Evolutionary conservation across 1,284 basidiomycete genomes (phyloP).

Genomic region (Trametes pubescens): DNA sequence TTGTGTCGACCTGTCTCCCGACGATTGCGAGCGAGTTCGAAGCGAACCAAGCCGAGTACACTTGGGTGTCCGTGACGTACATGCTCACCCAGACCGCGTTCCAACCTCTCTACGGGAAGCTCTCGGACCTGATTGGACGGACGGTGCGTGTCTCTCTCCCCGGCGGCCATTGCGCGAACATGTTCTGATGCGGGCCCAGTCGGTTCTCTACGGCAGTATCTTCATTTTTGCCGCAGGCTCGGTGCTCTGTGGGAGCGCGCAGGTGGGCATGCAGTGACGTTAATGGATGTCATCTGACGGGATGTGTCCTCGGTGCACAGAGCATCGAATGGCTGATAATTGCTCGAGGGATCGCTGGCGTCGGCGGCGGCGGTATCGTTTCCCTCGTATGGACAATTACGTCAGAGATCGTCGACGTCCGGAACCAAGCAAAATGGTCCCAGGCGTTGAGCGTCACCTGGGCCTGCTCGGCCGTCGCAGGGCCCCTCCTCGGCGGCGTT

Average conservation of each 20-base stretch:
- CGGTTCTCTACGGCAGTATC: constrained; percentile 73
- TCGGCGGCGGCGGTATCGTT: constrained; percentile 84
- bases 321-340: constrained; percentile 65
- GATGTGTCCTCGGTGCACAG: constrained; percentile 45
- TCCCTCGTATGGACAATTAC: constrained; percentile 85
- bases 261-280: constrained; percentile 51
- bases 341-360: constrained; percentile 67
- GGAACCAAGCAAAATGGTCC: constrained; percentile 79
- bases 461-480: constrained; percentile 82
- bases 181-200: constrained; percentile 48
- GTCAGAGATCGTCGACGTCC: constrained; percentile 76
- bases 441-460: constrained; percentile 83
- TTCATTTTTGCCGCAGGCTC: constrained; percentile 75
- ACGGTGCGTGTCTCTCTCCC: constrained; percentile 54
- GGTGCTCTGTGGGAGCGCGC: constrained; percentile 72
- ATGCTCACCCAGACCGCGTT: constrained; percentile 84
- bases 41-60: constrained; percentile 74
- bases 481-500: constrained; percentile 77
- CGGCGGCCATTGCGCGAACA: constrained; percentile 11
- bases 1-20: constrained; percentile 82
- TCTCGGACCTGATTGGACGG: constrained; percentile 80
- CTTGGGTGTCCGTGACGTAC: constrained; percentile 85
- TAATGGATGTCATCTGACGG: constrained; percentile 14
- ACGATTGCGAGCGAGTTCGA: constrained; percentile 74
- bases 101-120: constrained; percentile 79